A percentile compares a stretch with the other conserved stretches of the same genome.
Conservation (phyloP, 805 yeast species). For the Teunomyces barrocoloradensis region DNA sequence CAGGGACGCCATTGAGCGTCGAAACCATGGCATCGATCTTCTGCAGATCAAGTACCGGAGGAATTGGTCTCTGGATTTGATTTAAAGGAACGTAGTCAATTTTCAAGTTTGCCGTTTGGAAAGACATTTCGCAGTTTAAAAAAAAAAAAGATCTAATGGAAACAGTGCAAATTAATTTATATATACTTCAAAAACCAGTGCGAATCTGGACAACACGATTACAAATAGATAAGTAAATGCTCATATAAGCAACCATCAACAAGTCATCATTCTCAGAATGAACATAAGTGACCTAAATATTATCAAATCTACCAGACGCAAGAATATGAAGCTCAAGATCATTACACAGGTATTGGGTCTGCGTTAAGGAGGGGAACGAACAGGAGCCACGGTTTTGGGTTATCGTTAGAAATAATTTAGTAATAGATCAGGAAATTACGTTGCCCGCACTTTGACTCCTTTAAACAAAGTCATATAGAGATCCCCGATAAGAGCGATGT, state of each 20-base stretch:
- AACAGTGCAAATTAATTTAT: background rate
- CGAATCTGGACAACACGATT: conserved; percentile 2
- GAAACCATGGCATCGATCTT: conserved; percentile 81
- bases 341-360: background rate
- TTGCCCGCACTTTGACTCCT: no score
- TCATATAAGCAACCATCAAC: background rate
- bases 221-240: background rate
- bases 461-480: no score
- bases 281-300: background rate
- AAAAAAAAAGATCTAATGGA: background rate
- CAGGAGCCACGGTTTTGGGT: background rate
- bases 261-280: background rate
- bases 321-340: no score
- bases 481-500: no score
- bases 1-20: conserved; percentile 62
- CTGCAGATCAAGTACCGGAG: conserved; percentile 73
- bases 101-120: conserved; percentile 60
- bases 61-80: conserved; percentile 75
- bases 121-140: conserved; percentile 47
- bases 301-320: no score
- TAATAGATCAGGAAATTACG: background rate
- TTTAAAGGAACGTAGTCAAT: conserved; percentile 61
- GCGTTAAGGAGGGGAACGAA: background rate
- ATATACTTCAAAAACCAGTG: background rate
- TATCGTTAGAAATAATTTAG: background rate